phyloP scores from a whole-genome alignment of 495 filamentous ascomycete species.

The Penicillium fimorum region DNA sequence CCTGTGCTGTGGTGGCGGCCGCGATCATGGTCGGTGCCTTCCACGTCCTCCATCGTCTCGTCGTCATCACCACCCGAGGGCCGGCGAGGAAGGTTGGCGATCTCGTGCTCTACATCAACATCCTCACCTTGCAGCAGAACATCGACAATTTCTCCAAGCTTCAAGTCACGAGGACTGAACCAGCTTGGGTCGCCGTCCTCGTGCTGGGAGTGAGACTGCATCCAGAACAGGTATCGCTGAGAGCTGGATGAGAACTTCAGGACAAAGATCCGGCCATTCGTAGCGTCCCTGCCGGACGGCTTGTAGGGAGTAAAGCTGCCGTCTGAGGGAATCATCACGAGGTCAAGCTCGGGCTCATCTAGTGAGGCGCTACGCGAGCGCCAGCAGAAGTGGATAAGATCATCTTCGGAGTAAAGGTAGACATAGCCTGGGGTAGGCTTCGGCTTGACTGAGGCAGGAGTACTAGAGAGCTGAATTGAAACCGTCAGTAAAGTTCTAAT shows the following conservation, averaged over 20 bases:
- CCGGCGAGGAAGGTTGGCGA: constrained; percentile 58
- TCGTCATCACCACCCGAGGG: constrained; percentile 53
- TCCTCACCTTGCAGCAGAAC: constrained; percentile 81
- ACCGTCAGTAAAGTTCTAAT: constrained; percentile 15
- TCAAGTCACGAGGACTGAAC: constrained; percentile 78
- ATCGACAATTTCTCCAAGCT: constrained; percentile 83
- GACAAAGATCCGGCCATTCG: constrained; percentile 87
- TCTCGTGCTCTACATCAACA: constrained; percentile 77
- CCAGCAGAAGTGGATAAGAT: constrained; percentile 97
- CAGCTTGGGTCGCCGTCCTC: constrained; percentile 66
- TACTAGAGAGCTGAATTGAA: constrained; percentile 50
- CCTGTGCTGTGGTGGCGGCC: constrained; percentile 57
- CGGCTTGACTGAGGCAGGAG: constrained; percentile 66
- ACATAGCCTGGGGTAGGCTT: constrained; percentile 77
- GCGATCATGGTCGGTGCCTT: constrained; percentile 58
- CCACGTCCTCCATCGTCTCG: constrained; percentile 81
- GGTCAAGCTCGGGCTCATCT: constrained; percentile 71
- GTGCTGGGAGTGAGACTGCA: constrained; percentile 85
- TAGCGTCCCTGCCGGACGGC: constrained; percentile 57
- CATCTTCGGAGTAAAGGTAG: constrained; percentile 93
- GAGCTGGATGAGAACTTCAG: constrained; percentile 95
- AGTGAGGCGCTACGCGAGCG: constrained; percentile 62
- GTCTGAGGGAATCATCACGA: constrained; percentile 89
- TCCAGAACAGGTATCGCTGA: constrained; percentile 89
- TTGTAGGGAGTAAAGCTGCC: constrained; percentile 80